Conservation (phyloP, 768 basidiomycete species). For the Symmetrospora coprosmae region DNA sequence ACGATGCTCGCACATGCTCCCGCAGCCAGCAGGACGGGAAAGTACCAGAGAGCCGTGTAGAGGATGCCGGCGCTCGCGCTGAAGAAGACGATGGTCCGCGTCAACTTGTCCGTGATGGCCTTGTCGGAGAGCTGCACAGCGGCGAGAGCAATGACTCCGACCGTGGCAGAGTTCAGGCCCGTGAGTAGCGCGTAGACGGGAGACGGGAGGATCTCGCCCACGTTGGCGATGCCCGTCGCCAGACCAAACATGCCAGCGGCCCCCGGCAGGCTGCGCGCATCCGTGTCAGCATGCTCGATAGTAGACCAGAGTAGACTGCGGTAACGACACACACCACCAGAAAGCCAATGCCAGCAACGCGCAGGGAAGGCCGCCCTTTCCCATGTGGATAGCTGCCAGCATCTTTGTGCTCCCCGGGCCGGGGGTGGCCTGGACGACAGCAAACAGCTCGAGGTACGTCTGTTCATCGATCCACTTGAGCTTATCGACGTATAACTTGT, state of each 20-base stretch:
- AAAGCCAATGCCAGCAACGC: constrained; percentile 13
- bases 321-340: constrained; percentile 9
- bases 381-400: constrained; percentile 2
- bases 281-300: background rate
- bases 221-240: constrained; percentile 41
- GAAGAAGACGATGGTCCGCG: constrained; percentile 41
- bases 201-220: constrained; percentile 42
- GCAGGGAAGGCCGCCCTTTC: background rate
- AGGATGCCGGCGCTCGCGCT: constrained; percentile 44
- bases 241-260: constrained; percentile 44
- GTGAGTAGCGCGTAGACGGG: constrained; percentile 45
- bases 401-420: constrained; percentile 39
- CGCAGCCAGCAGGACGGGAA: constrained; percentile 42
- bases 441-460: constrained; percentile 40
- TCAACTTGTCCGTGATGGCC: constrained; percentile 43
- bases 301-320: background rate
- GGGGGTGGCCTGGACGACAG: constrained; percentile 43
- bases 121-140: constrained; percentile 43
- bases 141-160: constrained; percentile 46
- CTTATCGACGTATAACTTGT: constrained; percentile 19
- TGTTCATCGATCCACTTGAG: constrained; percentile 19
- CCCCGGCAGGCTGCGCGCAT: constrained; percentile 38
- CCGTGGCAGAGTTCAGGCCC: constrained; percentile 47
- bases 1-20: constrained; percentile 40
- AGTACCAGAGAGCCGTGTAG: constrained; percentile 47